phyloP scores from a whole-genome alignment of 805 yeast species.

The Lachancea nothofagi region DNA sequence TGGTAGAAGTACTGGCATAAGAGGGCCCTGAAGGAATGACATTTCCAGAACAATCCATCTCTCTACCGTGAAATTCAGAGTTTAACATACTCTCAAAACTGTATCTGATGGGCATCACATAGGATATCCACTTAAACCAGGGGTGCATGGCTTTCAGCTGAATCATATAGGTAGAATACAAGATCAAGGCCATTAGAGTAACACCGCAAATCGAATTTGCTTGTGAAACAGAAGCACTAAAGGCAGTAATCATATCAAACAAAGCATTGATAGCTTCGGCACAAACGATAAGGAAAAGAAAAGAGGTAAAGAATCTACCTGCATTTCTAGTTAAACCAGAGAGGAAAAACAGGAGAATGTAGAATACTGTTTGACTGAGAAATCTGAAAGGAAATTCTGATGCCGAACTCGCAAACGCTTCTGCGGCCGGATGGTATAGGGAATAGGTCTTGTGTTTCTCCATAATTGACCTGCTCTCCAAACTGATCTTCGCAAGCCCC shows the following conservation, averaged over 20 bases:
- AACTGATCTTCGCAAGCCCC: constrained; percentile 45
- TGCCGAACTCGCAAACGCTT: constrained; percentile 56
- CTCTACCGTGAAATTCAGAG: constrained; percentile 46
- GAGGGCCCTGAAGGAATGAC: constrained; percentile 53
- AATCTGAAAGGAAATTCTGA: constrained; percentile 62
- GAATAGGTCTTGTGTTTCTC: constrained; percentile 69
- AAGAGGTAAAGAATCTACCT: constrained; percentile 49
- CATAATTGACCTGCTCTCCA: constrained; percentile 53
- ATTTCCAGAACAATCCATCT: constrained; percentile 27
- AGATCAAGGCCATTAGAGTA: constrained; percentile 40
- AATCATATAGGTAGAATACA: constrained; percentile 60
- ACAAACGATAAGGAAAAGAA: constrained; percentile 35
- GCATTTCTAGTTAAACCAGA: constrained; percentile 43
- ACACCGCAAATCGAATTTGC: constrained; percentile 58
- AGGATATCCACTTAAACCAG: constrained; percentile 63
- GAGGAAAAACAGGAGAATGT: constrained; percentile 52
- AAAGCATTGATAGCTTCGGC: constrained; percentile 32
- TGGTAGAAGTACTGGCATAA: constrained; percentile 37
- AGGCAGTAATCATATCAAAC: constrained; percentile 50
- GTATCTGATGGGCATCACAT: constrained; percentile 47
- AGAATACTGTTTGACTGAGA: constrained; percentile 40
- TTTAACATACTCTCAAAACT: constrained; percentile 57
- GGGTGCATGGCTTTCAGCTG: constrained; percentile 54
- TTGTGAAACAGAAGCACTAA: constrained; percentile 41
- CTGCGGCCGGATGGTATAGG: constrained; percentile 69